These are phyloP conservation scores for Cercospora beticola DNA, from an alignment of 2,329 filamentous ascomycete genomes.

Conservation along the genomic window DNA sequence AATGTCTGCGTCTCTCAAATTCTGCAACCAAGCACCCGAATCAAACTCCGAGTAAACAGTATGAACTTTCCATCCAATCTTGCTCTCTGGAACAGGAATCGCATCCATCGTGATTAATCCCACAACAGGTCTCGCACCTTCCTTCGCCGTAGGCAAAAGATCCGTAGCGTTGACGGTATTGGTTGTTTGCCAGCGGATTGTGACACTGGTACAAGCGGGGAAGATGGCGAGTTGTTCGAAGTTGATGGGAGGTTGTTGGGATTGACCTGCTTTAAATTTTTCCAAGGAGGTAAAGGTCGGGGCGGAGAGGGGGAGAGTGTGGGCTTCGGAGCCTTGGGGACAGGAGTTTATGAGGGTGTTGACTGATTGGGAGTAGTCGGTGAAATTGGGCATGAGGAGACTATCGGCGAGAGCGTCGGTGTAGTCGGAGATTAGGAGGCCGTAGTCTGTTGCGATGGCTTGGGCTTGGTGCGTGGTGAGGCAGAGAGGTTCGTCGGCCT, in stretches of 20 bases:
- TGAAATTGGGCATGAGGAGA: slow-evolving; percentile 31
- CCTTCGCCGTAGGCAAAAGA: neutral
- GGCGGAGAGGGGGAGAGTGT: slow-evolving; percentile 24
- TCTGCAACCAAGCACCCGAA: slow-evolving; percentile 36
- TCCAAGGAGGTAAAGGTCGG: slow-evolving; percentile 33
- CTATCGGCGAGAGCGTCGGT: slow-evolving; percentile 28
- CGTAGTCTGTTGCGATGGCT: slow-evolving; percentile 33
- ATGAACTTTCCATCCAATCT: slow-evolving; percentile 32
- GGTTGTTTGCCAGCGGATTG: slow-evolving; percentile 35
- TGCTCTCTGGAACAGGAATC: slow-evolving; percentile 1
- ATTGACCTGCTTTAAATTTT: slow-evolving; percentile 34
- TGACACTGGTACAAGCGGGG: slow-evolving; percentile 33
- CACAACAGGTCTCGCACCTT: slow-evolving; percentile 27
- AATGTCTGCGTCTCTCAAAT: slow-evolving; percentile 31
- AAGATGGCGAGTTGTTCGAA: slow-evolving; percentile 35
- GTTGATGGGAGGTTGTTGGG: slow-evolving; percentile 35
- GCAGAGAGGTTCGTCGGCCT: slow-evolving; percentile 6
- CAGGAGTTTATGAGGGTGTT: slow-evolving; percentile 38
- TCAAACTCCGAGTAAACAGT: slow-evolving; percentile 38
- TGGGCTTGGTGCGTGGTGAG: slow-evolving; percentile 29
- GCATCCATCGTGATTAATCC: slow-evolving; percentile 33
- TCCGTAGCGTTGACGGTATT: slow-evolving; percentile 34
- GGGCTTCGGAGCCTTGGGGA: slow-evolving; percentile 31
- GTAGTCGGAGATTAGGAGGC: slow-evolving; percentile 34
- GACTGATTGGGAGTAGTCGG: slow-evolving; percentile 38